Conservation (phyloP, 140 eudicot genomes). For the Stevia rebaudiana region DNA sequence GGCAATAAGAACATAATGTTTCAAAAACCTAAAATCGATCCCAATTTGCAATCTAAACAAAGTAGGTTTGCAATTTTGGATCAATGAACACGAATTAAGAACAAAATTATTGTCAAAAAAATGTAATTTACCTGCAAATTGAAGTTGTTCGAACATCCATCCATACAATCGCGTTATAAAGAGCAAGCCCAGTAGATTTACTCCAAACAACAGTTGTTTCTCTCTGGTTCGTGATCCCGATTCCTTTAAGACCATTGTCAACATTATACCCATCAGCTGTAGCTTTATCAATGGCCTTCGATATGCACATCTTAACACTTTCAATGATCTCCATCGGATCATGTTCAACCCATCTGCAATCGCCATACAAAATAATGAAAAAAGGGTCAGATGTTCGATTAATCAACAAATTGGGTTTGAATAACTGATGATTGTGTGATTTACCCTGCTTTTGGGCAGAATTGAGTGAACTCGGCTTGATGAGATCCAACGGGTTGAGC, state of each 20-base stretch:
- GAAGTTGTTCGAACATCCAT: conserved; percentile 91
- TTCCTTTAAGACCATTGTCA: conserved; percentile 64
- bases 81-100: background rate
- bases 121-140: conserved; percentile 69
- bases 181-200: conserved; percentile 75
- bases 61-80: background rate
- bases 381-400: background rate
- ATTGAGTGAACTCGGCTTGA: conserved; percentile 90
- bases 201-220: conserved; percentile 97
- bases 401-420: background rate
- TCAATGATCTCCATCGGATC: conserved; percentile 93
- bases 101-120: background rate
- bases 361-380: background rate
- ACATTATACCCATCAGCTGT: conserved; percentile 69
- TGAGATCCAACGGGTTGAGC: conserved; percentile 76
- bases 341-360: conserved; percentile 89
- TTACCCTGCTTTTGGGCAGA: conserved; percentile 95
- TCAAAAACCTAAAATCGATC: background rate
- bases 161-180: conserved; percentile 92
- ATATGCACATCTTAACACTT: conserved; percentile 69
- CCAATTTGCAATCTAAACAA: background rate
- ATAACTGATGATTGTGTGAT: background rate
- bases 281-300: conserved; percentile 85
- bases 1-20: background rate
- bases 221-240: conserved; percentile 93